Evolutionary conservation across 306 rosid genomes (phyloP), one percentile per base, ranked within the genome.

Genomic region (Sicyos edulis): DNA sequence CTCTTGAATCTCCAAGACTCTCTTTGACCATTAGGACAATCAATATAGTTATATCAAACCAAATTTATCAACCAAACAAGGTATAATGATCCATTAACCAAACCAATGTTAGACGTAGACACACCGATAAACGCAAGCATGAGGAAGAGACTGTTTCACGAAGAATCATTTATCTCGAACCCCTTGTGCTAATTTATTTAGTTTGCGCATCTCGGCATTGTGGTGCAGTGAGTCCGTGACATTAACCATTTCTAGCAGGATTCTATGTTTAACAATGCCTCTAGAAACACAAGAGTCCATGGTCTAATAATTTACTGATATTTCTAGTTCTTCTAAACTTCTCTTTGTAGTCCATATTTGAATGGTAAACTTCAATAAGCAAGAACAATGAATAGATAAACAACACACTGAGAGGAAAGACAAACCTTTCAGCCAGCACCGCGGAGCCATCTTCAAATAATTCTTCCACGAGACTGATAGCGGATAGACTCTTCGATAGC

Each of bases 361-460:
- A 40, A 42, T 40, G 8, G 53, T 32, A 42, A 17, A 22, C 24
- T 67, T 3, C 19, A 67, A 20, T n/a, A 22, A 14, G 13, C 22
- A 47, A n/a, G 53, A 64, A 20, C 0, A 4, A 13, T 7, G 44
- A 3, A 68, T 16, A 64, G 13, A 13, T 32, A 32, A 47, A 16
- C 22, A 67, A 47, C 21, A 67, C 45, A 20, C 1, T 1, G 37
- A 69, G 9, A 50, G 52, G 34, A 54, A 55, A 62, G 6, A 29
- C 75, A 71, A 50, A 92, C 98, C 98, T 90, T 84, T 92, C 98
- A 65, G 98, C 98, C 75, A 92, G 96, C 98, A 92, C 88, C 8
- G 98, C 98, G 1, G 98, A 92, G 74, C 98, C 96, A 78, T 92
- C 98, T 86, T 92, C 98, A 47, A 92, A 92, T 44, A 92, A 77